Conservation (phyloP, 164 flowering plant species). For the Tinospora cordifolia region DNA sequence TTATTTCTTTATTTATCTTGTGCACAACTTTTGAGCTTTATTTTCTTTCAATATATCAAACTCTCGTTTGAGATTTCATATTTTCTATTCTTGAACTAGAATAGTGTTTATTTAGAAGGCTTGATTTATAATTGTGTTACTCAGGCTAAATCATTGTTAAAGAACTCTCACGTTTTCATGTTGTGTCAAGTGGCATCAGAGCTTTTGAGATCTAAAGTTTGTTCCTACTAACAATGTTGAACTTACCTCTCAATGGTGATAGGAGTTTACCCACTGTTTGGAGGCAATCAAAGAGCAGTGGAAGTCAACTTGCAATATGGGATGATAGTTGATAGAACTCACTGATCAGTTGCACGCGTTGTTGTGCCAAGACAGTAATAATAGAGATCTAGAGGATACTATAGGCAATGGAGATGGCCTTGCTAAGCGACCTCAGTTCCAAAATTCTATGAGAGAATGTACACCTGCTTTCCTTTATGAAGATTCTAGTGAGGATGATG, state of each 20-base stretch:
- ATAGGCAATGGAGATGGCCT: neutral
- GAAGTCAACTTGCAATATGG: neutral
- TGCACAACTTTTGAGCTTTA: no score
- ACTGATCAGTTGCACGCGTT: neutral
- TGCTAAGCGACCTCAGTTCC: neutral
- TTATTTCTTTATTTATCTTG: no score
- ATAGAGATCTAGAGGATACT: neutral
- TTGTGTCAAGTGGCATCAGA: neutral
- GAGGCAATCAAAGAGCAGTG: neutral
- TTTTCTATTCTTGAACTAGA: no score
- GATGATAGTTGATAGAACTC: neutral
- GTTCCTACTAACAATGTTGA: neutral
- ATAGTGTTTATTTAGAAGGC: no score
- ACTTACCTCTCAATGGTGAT: neutral
- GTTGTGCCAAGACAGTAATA: neutral
- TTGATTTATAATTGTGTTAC: no score
- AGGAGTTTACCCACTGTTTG: neutral
- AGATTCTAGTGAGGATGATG: neutral
- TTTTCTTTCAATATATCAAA: no score
- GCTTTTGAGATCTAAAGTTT: neutral
- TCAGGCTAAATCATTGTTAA: no score
- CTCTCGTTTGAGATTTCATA: no score
- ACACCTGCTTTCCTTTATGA: no score
- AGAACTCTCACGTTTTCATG: neutral
- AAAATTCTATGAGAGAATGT: neutral